Evolutionary conservation across 2,329 filamentous ascomycete genomes (phyloP).

Genomic region (Colletotrichum magnum): DNA sequence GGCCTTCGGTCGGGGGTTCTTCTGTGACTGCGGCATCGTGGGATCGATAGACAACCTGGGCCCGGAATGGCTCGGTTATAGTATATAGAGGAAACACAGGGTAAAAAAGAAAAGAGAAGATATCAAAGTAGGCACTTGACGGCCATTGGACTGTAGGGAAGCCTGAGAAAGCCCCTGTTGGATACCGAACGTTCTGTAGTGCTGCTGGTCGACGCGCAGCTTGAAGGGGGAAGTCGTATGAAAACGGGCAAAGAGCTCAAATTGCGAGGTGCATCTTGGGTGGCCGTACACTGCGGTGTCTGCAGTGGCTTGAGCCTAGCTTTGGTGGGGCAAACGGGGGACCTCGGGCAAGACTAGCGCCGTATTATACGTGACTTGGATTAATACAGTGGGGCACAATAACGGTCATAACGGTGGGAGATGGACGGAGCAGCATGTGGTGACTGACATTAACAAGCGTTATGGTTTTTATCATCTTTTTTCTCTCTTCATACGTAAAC

Average conservation of each 20-base stretch:
- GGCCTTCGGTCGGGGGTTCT: constrained; percentile 29
- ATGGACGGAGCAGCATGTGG: too few relatives aligned
- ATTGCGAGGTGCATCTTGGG: constrained; percentile 22
- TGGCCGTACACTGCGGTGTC: constrained; percentile 9
- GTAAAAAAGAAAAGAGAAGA: constrained; percentile 31
- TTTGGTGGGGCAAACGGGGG: constrained; percentile 33
- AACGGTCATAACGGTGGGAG: too few relatives aligned
- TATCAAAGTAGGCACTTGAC: constrained; percentile 32
- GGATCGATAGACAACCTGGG: background rate
- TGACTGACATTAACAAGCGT: too few relatives aligned
- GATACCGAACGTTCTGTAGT: constrained; percentile 12
- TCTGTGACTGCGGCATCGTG: constrained; percentile 39
- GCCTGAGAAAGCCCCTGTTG: constrained; percentile 34
- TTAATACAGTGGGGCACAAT: too few relatives aligned
- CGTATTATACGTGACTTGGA: too few relatives aligned
- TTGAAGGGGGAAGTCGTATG: constrained; percentile 14
- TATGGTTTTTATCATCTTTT: too few relatives aligned
- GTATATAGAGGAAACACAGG: background rate
- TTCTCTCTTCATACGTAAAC: too few relatives aligned
- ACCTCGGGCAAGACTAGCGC: background rate
- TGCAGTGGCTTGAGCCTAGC: constrained; percentile 25
- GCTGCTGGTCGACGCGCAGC: constrained; percentile 24
- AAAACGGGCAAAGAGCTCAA: constrained; percentile 34
- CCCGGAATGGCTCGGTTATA: background rate
- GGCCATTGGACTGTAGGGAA: constrained; percentile 34